Conservation (phyloP, 352 stramenopile species). For the Phytophthora sansomeana region DNA sequence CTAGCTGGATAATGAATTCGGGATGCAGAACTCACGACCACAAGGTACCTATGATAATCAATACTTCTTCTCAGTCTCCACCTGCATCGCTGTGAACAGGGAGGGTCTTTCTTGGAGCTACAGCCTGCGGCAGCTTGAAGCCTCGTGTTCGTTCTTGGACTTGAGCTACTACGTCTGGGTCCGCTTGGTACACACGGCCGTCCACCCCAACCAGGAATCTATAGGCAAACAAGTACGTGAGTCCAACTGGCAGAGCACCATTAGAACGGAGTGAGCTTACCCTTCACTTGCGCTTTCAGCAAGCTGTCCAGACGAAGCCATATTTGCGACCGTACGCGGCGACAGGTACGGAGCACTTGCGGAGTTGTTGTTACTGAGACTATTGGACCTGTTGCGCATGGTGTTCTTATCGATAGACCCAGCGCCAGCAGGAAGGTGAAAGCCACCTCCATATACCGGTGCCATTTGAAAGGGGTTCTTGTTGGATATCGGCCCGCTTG, state of each 20-base stretch:
- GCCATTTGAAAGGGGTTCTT: constrained; percentile 77
- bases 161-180: constrained; percentile 65
- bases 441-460: constrained; percentile 76
- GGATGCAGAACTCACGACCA: constrained; percentile 1
- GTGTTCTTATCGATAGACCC: constrained; percentile 49
- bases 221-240: constrained; percentile 23
- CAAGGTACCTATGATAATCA: constrained; percentile 7
- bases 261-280: constrained; percentile 27
- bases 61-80: constrained; percentile 18
- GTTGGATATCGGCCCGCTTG: constrained; percentile 44
- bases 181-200: constrained; percentile 84
- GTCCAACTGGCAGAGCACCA: neutral
- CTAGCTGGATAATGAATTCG: constrained; percentile 5
- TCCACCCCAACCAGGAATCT: constrained; percentile 86
- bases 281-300: constrained; percentile 75
- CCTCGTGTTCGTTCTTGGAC: constrained; percentile 57
- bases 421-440: constrained; percentile 52
- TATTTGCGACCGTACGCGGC: constrained; percentile 30
- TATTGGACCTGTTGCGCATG: constrained; percentile 40
- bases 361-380: constrained; percentile 53
- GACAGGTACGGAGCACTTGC: constrained; percentile 49
- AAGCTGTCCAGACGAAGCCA: constrained; percentile 40
- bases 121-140: constrained; percentile 58
- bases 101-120: constrained; percentile 34
- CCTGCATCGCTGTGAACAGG: constrained; percentile 23